Percentiles rank a stretch among this genome's conserved stretches.
Evolutionary conservation across 179 eudicot genomes (phyloP).

Genomic region (Amaranthus tricolor): DNA sequence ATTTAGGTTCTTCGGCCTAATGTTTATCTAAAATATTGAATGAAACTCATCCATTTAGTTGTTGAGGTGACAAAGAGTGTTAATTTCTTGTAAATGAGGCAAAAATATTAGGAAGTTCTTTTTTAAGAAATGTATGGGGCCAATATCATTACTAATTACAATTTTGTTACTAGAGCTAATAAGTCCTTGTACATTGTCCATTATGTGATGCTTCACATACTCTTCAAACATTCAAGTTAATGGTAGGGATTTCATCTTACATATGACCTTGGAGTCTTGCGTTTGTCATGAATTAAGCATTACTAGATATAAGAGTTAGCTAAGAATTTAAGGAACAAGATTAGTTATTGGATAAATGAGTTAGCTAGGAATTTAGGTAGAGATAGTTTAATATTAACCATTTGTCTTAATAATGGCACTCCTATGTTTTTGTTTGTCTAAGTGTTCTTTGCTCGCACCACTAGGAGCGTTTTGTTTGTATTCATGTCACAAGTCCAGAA

Average conservation of each 20-base stretch:
- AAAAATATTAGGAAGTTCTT: neutral
- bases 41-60: neutral
- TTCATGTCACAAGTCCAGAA: no score
- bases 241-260: neutral
- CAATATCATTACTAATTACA: neutral
- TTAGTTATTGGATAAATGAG: no score
- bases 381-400: neutral
- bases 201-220: neutral
- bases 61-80: neutral
- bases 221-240: neutral
- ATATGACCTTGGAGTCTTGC: neutral
- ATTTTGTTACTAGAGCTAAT: neutral
- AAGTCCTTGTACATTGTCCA: neutral
- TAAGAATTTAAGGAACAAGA: neutral
- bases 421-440: neutral
- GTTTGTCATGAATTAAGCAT: neutral
- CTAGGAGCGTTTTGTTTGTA: no score
- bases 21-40: neutral
- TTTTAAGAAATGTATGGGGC: neutral
- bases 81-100: neutral
- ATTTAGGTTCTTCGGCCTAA: no score
- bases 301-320: neutral
- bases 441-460: no score
- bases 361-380: no score
- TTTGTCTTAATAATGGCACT: neutral